Evolutionary conservation across 176 grass and related monocot species (phyloP).

Genomic region (Oryza meyeriana): DNA sequence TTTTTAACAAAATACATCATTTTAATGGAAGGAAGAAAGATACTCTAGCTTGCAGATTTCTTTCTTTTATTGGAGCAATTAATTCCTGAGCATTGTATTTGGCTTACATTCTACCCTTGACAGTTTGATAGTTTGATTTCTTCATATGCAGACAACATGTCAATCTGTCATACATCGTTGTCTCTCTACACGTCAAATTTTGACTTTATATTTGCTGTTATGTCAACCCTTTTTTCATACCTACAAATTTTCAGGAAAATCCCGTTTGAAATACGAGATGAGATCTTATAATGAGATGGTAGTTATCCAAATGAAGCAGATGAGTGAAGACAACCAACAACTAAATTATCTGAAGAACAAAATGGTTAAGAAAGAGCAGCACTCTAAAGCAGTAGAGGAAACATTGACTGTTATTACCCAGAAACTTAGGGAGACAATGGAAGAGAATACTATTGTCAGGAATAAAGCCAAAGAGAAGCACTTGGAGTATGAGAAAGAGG

Average conservation of each 20-base stretch:
- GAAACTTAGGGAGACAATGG: constrained; percentile 50
- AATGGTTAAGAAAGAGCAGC: constrained; percentile 52
- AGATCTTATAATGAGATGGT: constrained; percentile 93
- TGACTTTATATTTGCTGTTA: too few species aligned
- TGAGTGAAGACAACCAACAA: constrained; percentile 88
- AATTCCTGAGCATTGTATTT: not conserved
- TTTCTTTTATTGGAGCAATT: not conserved
- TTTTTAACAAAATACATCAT: not conserved
- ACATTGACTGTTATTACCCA: constrained; percentile 46
- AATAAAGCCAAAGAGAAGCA: constrained; percentile 58
- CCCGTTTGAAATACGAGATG: constrained; percentile 65
- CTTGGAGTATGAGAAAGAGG: constrained; percentile 76
- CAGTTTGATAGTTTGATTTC: not conserved
- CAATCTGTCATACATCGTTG: not conserved
- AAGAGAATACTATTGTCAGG: constrained; percentile 52
- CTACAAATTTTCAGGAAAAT: constrained; percentile 57
- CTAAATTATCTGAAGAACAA: constrained; percentile 63
- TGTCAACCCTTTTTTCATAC: not conserved
- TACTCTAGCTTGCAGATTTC: not conserved
- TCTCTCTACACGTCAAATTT: too few species aligned
- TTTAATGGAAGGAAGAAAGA: not conserved
- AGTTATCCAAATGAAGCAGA: constrained; percentile 72
- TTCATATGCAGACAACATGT: not conserved
- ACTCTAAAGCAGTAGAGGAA: constrained; percentile 63
- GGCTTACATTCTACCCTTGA: not conserved